Evolutionary conservation across 345 rosid species (phyloP).

Genomic region (Isatis tinctoria): DNA sequence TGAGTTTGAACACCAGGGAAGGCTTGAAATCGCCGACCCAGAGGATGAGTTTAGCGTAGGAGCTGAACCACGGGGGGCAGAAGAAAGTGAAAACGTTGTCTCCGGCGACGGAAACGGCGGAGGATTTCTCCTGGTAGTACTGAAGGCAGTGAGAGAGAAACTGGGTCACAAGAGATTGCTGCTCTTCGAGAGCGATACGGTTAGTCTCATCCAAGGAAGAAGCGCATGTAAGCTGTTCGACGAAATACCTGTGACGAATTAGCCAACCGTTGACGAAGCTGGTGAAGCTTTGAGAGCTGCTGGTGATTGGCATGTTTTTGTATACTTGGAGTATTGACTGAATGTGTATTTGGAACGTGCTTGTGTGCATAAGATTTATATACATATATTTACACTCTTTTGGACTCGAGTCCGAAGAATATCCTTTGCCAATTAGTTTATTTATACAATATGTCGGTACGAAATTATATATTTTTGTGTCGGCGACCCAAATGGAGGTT

Average conservation of each 20-base stretch:
- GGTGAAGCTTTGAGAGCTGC: constrained; percentile 16
- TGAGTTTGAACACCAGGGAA: constrained; percentile 19
- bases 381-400: not conserved
- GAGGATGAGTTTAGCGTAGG: constrained; percentile 29
- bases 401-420: constrained; percentile 1
- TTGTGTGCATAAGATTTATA: not conserved
- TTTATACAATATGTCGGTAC: constrained; percentile 16
- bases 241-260: constrained; percentile 27
- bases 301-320: constrained; percentile 18
- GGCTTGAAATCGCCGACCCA: constrained; percentile 35
- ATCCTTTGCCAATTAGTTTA: constrained; percentile 2
- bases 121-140: constrained; percentile 29
- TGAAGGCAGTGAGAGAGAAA: constrained; percentile 32
- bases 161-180: constrained; percentile 23
- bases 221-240: constrained; percentile 29
- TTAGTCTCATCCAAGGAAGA: constrained; percentile 8
- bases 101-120: constrained; percentile 25
- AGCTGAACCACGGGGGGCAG: constrained; percentile 29
- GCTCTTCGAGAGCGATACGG: not conserved
- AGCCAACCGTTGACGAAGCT: constrained; percentile 26
- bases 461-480: not conserved
- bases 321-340: not conserved
- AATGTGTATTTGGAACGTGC: not conserved
- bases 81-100: constrained; percentile 33
- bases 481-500: not conserved